These are phyloP conservation scores for Pseudoscleropodium purum DNA, from an alignment of 225 moss, liverwort and hornwort genomes.

Conservation along the genomic window DNA sequence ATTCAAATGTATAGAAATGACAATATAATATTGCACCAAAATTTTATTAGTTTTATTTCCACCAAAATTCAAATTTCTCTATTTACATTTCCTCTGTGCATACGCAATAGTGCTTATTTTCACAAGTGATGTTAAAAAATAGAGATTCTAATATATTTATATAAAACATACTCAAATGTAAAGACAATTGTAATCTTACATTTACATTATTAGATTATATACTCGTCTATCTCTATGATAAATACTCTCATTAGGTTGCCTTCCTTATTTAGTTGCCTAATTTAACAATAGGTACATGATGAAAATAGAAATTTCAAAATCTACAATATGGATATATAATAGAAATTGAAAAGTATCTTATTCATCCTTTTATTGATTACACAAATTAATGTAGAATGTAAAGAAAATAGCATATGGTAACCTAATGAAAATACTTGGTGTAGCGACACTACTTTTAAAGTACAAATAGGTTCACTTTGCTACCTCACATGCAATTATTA, in stretches of 20 bases:
- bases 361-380: background rate
- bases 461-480: background rate
- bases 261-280: background rate
- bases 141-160: background rate
- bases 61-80: background rate
- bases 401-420: background rate
- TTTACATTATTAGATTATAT: background rate
- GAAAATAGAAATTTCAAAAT: background rate
- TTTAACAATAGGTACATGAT: too few species aligned
- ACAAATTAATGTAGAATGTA: background rate
- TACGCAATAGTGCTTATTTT: accelerated
- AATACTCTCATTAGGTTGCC: background rate
- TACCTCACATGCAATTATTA: background rate
- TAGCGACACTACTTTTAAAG: background rate
- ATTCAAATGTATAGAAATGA: background rate
- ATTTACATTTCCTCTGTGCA: background rate
- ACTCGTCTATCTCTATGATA: background rate
- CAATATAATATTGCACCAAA: too few species aligned
- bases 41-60: accelerated
- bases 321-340: background rate
- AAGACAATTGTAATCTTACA: background rate
- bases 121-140: background rate
- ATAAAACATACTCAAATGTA: accelerated
- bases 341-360: background rate
- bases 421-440: background rate